These are phyloP conservation scores for Crithidia brevicula DNA, from an alignment of 208 protist genomes.

Conservation along the genomic window DNA sequence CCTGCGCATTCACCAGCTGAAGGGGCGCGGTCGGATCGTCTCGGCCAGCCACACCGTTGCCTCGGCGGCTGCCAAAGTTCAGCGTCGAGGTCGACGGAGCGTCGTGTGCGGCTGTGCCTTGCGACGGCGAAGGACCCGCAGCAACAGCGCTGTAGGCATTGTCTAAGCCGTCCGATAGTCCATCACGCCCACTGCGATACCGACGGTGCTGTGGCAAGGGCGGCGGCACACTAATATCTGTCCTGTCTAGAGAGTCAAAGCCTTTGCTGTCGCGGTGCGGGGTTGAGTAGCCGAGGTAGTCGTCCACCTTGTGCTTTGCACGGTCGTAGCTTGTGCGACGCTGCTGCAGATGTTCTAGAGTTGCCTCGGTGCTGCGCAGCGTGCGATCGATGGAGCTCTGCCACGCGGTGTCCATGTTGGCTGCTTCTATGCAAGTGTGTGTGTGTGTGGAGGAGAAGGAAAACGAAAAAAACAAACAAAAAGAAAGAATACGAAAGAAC, in stretches of 20 bases:
- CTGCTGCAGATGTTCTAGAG: conserved; percentile 51
- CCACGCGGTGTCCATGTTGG: conserved; percentile 31
- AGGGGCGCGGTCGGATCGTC: conserved; percentile 19
- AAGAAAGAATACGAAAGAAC: background rate
- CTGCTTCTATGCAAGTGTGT: background rate
- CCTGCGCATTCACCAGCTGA: conserved; percentile 47
- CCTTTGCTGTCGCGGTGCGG: background rate
- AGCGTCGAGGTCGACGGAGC: background rate
- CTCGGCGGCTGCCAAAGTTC: background rate
- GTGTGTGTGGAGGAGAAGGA: background rate
- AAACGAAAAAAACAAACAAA: background rate
- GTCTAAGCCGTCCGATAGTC: background rate
- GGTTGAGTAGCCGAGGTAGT: conserved; percentile 24
- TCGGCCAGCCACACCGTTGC: background rate
- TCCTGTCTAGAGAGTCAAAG: conserved; percentile 17
- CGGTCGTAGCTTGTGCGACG: conserved; percentile 40
- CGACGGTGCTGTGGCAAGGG: conserved; percentile 41
- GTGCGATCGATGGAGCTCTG: conserved; percentile 42
- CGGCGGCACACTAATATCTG: conserved; percentile 33
- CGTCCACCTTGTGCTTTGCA: conserved; percentile 31
- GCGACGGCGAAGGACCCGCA: background rate
- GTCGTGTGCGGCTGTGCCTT: background rate
- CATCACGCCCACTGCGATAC: conserved; percentile 18
- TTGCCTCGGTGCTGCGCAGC: conserved; percentile 55
- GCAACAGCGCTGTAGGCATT: background rate